These are phyloP conservation scores for Ogataea trehaloabstinens DNA, from an alignment of 805 yeast genomes.

Conservation along the genomic window DNA sequence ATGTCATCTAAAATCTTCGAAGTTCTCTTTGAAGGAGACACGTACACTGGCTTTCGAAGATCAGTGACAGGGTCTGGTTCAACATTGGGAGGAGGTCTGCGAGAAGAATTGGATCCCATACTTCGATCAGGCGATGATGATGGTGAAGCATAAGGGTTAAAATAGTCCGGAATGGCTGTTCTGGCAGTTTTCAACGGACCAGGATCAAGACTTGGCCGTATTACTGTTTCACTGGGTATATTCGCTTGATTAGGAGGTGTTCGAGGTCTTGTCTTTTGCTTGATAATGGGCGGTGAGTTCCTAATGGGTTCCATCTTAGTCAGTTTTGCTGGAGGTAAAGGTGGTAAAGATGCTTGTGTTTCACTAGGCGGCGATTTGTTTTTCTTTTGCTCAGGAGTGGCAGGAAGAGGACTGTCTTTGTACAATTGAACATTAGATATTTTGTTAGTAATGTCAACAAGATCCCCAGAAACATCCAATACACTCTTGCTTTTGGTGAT, in stretches of 20 bases:
- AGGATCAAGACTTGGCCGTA: background rate
- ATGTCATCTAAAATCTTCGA: conserved; percentile 27
- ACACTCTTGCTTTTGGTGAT: conserved; percentile 16
- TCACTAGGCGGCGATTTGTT: background rate
- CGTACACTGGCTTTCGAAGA: background rate
- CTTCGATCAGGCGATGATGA: background rate
- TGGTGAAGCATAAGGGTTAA: background rate
- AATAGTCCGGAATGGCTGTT: background rate
- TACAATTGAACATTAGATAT: background rate
- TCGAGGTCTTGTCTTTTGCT: background rate
- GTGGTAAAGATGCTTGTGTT: background rate
- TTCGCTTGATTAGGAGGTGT: background rate
- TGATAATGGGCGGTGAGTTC: background rate
- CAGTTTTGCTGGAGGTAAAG: conserved; percentile 1
- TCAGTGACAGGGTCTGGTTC: background rate
- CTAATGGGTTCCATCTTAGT: background rate
- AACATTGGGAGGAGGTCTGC: background rate
- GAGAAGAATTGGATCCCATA: background rate
- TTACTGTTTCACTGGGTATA: background rate
- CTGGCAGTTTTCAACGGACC: background rate
- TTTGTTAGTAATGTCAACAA: conserved; percentile 17
- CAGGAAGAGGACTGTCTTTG: conserved; percentile 11
- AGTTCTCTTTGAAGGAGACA: conserved; percentile 14
- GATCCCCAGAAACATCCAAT: conserved; percentile 8
- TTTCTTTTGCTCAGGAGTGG: conserved; percentile 6